Conservation (phyloP, 1,284 basidiomycete genomes). For the Coniferiporia sulphurascens region DNA sequence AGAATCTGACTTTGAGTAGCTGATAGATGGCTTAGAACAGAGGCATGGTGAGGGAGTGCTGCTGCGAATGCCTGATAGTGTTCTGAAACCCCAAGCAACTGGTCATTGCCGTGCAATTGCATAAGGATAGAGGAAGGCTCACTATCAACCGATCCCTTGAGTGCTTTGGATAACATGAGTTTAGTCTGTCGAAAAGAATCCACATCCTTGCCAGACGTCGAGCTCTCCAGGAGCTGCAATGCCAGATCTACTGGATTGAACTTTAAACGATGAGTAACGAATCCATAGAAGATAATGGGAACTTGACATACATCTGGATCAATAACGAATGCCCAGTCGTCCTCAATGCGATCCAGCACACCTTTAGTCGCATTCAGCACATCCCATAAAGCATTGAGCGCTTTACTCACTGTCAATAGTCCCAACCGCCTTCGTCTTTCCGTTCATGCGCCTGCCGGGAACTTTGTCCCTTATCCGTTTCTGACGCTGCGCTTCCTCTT, state of each 20-base stretch:
- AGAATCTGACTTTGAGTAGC: constrained; percentile 71
- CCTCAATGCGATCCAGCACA: constrained; percentile 78
- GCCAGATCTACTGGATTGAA: constrained; percentile 92
- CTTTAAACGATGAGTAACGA: constrained; percentile 34
- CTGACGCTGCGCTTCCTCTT: constrained; percentile 57
- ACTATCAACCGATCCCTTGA: constrained; percentile 85
- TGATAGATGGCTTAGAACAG: constrained; percentile 64
- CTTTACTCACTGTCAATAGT: constrained; percentile 68
- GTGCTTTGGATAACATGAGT: constrained; percentile 65
- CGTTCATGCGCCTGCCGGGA: constrained; percentile 48
- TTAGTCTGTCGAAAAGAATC: constrained; percentile 74
- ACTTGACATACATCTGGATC: constrained; percentile 67
- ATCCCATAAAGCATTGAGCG: not conserved
- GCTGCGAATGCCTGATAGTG: constrained; percentile 92
- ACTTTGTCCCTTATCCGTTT: constrained; percentile 62
- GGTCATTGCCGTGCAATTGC: constrained; percentile 5
- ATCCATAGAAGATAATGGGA: constrained; percentile 8
- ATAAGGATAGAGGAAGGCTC: constrained; percentile 26
- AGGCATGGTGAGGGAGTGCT: constrained; percentile 82
- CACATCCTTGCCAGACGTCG: constrained; percentile 65
- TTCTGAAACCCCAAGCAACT: constrained; percentile 37
- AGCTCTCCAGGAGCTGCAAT: constrained; percentile 76
- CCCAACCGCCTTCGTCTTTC: constrained; percentile 50
- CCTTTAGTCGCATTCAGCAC: constrained; percentile 38
- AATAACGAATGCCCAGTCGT: constrained; percentile 87